Base-by-base conservation (phyloP, 1,139 yeast species). In the Candida glucosophila region DNA sequence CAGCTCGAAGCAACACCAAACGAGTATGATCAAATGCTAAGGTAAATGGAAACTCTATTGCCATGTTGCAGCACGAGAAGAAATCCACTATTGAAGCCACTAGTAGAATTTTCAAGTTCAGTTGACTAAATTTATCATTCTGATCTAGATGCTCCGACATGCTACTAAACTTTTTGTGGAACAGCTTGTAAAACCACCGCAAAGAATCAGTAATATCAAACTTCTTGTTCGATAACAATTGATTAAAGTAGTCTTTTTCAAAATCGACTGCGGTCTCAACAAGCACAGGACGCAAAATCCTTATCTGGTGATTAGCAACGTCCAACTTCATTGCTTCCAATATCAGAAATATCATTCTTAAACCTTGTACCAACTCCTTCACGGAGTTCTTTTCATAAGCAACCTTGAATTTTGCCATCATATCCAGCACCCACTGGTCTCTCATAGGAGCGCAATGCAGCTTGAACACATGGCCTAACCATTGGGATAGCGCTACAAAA, bases 271-370 rank as follows among this genome's bases (percentile, higher is more conserved):
- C 93, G 16, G 93, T 81, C 42, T 85, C 90, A 34, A 86, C 74
- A 26, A 88, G 62, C 9, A 82, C 79, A 2, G 95, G 94, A 42
- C 95, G 69, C 31, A 86, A 60, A 15, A 85, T 74, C 40, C 95
- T 67, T 30, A 88, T 83, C 53, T 86, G 96, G 50, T 88, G 95
- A 52, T 88, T 88, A 12, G 96, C 95, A 29, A 86, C 93, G 46
- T 88, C 96, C 39, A 88, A 64, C 51, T 88, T 88, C 95, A 88
- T 86, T n/a, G 94, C 92, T 50, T 86, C 96, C 39, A 88, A 60
- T 32, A 88, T 81, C 36, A 82, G 81, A 49, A 88, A 85, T 12
- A 83, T 69, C 57, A 77, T 69, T 33, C 90, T 67, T 29, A 88
- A 58, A 2, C 94, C 95, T 27, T 77, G 83, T 22, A 83, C 82